A percentile compares a stretch with the other conserved stretches of the same genome.
Conservation (phyloP, 495 filamentous ascomycete species). For the Penicillium longicatenatum region DNA sequence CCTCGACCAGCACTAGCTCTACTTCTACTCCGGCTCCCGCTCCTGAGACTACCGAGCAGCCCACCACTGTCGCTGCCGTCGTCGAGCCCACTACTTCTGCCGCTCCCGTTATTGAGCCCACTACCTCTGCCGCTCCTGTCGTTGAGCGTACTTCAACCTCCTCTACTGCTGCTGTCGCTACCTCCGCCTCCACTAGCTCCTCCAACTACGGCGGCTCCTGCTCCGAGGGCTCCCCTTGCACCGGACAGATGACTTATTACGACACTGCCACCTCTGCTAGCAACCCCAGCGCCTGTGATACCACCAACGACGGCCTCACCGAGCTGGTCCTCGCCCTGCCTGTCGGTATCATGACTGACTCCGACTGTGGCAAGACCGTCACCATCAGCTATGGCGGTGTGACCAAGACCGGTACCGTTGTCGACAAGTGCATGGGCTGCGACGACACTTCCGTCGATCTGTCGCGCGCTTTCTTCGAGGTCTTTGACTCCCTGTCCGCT, state of each 20-base stretch:
- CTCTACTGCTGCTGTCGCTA: constrained; percentile 15
- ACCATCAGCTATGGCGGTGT: constrained; percentile 60
- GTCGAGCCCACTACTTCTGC: constrained; percentile 1
- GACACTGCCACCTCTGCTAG: constrained; percentile 40
- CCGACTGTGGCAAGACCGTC: constrained; percentile 67
- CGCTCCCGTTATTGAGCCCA: constrained; percentile 3
- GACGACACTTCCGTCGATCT: constrained; percentile 45
- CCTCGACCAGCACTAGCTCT: constrained; percentile 12
- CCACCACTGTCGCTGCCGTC: not conserved
- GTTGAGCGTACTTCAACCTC: constrained; percentile 12
- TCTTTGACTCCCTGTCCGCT: constrained; percentile 29
- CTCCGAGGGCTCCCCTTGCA: constrained; percentile 36
- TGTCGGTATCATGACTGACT: constrained; percentile 56
- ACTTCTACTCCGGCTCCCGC: constrained; percentile 4
- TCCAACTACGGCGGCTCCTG: constrained; percentile 38
- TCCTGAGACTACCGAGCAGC: constrained; percentile 3
- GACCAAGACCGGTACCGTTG: constrained; percentile 56
- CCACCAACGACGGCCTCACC: constrained; percentile 41
- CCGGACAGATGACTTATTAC: constrained; percentile 50
- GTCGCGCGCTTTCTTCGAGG: constrained; percentile 44
- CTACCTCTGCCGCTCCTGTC: constrained; percentile 14
- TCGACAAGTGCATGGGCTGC: constrained; percentile 80
- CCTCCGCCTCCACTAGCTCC: constrained; percentile 18
- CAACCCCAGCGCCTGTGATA: constrained; percentile 49
- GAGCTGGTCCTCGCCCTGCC: constrained; percentile 51